Conservation (phyloP, 1,139 yeast species). For the Arxiozyma bovina region DNA sequence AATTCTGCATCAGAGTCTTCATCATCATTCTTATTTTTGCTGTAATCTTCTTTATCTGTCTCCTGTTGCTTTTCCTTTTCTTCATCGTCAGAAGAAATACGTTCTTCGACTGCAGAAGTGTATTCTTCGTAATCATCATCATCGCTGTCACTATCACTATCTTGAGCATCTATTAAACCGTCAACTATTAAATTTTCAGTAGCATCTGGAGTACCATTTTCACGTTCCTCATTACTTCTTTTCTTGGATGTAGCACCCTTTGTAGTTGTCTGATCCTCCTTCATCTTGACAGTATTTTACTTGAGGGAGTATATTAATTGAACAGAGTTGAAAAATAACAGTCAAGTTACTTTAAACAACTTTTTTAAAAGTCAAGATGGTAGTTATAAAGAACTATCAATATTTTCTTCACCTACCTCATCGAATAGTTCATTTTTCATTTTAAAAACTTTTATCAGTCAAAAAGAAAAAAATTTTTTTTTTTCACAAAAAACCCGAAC, state of each 20-base stretch:
- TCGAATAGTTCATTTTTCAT: not conserved
- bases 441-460: no score
- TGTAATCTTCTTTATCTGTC: constrained; percentile 12
- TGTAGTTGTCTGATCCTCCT: not conserved
- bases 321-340: not conserved
- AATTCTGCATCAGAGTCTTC: constrained; percentile 57
- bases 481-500: not conserved
- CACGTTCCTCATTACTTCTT: constrained; percentile 18
- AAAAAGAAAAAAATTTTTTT: not conserved
- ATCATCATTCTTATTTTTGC: constrained; percentile 26
- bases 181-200: constrained; percentile 35
- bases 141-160: constrained; percentile 13
- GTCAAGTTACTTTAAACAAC: no score
- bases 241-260: constrained; percentile 22
- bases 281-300: constrained; percentile 2
- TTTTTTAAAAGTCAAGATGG: not conserved
- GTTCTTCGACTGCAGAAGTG: constrained; percentile 16
- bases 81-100: constrained; percentile 8
- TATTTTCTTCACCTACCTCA: not conserved
- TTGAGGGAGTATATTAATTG: not conserved
- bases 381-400: not conserved
- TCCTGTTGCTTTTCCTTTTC: not conserved
- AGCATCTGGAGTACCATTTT: constrained; percentile 14
- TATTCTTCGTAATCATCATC: constrained; percentile 14
- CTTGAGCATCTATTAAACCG: constrained; percentile 34